Conservation (phyloP, 2,329 filamentous ascomycete genomes). For the Calonectria henricotiae region DNA sequence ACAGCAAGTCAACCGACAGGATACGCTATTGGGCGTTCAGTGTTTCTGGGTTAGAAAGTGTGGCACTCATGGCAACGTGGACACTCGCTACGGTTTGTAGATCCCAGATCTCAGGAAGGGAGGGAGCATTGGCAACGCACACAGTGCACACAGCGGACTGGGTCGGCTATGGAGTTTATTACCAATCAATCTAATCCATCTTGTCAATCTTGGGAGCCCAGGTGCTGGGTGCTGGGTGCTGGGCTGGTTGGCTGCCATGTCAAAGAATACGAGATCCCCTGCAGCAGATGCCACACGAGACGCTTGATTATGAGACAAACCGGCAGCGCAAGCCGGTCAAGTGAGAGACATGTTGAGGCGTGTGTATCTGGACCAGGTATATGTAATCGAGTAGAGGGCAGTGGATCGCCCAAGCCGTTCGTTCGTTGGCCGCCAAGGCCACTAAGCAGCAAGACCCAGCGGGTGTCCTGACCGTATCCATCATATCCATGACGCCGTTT, state of each 20-base stretch:
- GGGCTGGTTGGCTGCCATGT: background rate
- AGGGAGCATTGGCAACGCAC: slow-evolving; percentile 6
- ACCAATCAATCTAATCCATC: slow-evolving; percentile 19
- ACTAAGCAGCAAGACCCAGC: slow-evolving; percentile 19
- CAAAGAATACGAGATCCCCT: slow-evolving; percentile 1
- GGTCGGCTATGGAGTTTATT: background rate
- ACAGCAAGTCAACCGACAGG: background rate
- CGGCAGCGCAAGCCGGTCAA: background rate
- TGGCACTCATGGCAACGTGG: slow-evolving; percentile 5
- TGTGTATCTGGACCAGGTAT: background rate
- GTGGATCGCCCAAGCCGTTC: slow-evolving; percentile 26
- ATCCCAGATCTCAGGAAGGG: slow-evolving; percentile 19
- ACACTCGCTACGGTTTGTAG: slow-evolving; percentile 28
- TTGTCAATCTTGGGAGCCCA: background rate
- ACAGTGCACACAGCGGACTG: background rate
- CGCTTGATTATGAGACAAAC: background rate
- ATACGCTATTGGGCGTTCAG: slow-evolving; percentile 19
- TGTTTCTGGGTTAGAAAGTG: background rate
- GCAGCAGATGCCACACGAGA: background rate
- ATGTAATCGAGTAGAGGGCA: slow-evolving; percentile 23
- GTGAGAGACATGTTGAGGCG: background rate
- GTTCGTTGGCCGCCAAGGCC: slow-evolving; percentile 15
- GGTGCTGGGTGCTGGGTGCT: background rate
- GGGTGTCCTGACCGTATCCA: slow-evolving; percentile 17
- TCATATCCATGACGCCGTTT: slow-evolving; percentile 25